phyloP scores from a whole-genome alignment of 2,329 filamentous ascomycete species.

The Sporothrix humicola region DNA sequence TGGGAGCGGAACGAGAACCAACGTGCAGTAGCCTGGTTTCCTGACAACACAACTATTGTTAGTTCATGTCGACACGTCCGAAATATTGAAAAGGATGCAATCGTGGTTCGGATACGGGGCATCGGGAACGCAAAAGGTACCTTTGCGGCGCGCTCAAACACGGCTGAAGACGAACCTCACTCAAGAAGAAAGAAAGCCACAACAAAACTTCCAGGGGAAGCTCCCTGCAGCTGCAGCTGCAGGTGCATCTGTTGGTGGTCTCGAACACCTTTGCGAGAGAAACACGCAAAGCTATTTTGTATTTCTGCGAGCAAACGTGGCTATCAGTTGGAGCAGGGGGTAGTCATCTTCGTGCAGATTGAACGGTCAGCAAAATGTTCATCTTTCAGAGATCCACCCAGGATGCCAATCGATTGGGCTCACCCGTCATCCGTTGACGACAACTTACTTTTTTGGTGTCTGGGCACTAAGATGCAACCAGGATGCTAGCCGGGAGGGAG shows the following conservation, averaged over 20 bases:
- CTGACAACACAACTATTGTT: not conserved
- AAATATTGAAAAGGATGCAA: not conserved
- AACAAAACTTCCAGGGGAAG: not conserved
- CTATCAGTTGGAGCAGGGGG: not conserved
- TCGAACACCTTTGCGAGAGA: not conserved
- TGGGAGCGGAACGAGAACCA: too few species aligned
- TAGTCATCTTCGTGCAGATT: too few species aligned
- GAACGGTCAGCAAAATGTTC: too few species aligned
- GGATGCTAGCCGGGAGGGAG: slow-evolving; percentile 1
- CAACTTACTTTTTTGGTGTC: not conserved
- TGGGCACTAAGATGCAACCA: not conserved
- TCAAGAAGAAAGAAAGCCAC: not conserved
- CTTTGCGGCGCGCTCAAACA: not conserved
- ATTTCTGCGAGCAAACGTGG: slow-evolving; percentile 1
- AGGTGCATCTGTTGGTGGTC: not conserved
- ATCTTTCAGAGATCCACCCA: not conserved
- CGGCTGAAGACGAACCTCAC: too few species aligned
- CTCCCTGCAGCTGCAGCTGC: not conserved
- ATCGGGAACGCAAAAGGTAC: not conserved
- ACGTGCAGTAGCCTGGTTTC: not conserved
- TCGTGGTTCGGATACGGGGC: not conserved
- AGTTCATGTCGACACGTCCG: not conserved
- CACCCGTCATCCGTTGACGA: not conserved
- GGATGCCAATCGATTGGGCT: not conserved
- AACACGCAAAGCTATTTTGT: not conserved